phyloP scores from a whole-genome alignment of 768 basidiomycete species.

The Pleurotus tuber-regium region DNA sequence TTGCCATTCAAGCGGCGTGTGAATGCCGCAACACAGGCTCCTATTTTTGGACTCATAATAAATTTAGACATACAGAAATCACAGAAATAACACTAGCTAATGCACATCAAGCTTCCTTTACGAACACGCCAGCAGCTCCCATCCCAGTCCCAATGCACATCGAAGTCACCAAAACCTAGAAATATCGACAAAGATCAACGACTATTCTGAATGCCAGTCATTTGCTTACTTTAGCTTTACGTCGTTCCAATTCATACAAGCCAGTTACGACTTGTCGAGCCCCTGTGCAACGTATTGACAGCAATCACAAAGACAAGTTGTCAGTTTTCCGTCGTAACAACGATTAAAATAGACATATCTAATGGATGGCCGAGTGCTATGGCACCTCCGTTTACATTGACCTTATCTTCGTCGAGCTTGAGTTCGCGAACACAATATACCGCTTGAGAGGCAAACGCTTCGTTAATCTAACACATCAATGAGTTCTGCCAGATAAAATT shows the following conservation, averaged over 20 bases:
- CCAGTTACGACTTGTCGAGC: slow-evolving; percentile 84
- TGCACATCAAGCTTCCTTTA: slow-evolving; percentile 41
- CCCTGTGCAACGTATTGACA: slow-evolving; percentile 70
- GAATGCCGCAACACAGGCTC: slow-evolving; percentile 7
- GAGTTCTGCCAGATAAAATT: not conserved
- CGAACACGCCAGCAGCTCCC: slow-evolving; percentile 82
- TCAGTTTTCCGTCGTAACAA: slow-evolving; percentile 15
- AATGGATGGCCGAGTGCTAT: slow-evolving; percentile 84
- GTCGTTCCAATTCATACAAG: slow-evolving; percentile 65
- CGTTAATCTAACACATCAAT: slow-evolving; percentile 64
- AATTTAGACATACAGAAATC: slow-evolving; percentile 20
- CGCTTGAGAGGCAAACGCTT: slow-evolving; percentile 86
- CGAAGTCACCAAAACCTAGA: slow-evolving; percentile 74
- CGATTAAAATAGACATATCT: slow-evolving; percentile 40
- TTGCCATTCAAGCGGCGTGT: slow-evolving; percentile 7
- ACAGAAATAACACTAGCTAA: slow-evolving; percentile 14
- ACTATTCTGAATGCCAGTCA: not conserved
- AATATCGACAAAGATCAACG: slow-evolving; percentile 6
- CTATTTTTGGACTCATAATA: slow-evolving; percentile 30
- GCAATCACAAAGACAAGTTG: slow-evolving; percentile 11
- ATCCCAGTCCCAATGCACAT: slow-evolving; percentile 93
- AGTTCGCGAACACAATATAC: slow-evolving; percentile 71
- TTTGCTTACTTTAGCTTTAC: slow-evolving; percentile 60
- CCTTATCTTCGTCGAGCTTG: slow-evolving; percentile 32
- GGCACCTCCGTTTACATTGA: slow-evolving; percentile 86